Evolutionary conservation across 768 basidiomycete genomes (phyloP).

Genomic region (Agaricus blazei): DNA sequence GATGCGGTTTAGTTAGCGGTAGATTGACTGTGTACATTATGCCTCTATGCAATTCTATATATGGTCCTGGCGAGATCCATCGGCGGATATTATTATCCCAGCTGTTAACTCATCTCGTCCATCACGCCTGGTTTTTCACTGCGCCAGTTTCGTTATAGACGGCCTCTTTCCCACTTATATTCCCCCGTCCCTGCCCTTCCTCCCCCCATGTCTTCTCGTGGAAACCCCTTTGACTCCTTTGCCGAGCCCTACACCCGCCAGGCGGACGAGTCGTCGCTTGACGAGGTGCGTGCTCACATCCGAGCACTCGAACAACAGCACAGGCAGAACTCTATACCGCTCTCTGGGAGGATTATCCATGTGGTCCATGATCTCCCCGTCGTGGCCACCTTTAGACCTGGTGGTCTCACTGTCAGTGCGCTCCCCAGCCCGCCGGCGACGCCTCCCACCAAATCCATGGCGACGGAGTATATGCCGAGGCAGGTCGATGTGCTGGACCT

Average conservation of each 20-base stretch:
- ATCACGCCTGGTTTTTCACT: conserved; percentile 8
- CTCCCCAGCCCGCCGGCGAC: conserved; percentile 74
- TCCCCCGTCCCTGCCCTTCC: not conserved
- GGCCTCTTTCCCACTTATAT: not conserved
- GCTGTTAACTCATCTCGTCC: conserved; percentile 9
- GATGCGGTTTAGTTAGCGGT: conserved; percentile 29
- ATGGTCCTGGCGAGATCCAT: conserved; percentile 4
- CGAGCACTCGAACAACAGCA: conserved; percentile 68
- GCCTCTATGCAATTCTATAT: not conserved
- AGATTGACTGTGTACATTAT: not conserved
- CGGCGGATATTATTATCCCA: conserved; percentile 11
- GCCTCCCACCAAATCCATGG: conserved; percentile 54
- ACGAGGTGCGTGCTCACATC: conserved; percentile 72
- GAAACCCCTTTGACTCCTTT: conserved; percentile 60
- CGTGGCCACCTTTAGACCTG: conserved; percentile 51
- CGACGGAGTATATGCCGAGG: conserved; percentile 1
- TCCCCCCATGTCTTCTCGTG: not conserved
- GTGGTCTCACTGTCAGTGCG: conserved; percentile 24
- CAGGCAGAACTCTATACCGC: conserved; percentile 58
- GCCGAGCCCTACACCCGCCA: conserved; percentile 61
- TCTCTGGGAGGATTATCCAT: conserved; percentile 88
- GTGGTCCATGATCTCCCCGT: conserved; percentile 89
- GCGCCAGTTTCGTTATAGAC: conserved; percentile 1
- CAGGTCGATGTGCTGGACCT: conserved; percentile 4
- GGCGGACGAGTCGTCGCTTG: conserved; percentile 63